A percentile compares a stretch with the other conserved stretches of the same genome.
These are phyloP conservation scores for Tetradesmus obliquus DNA, from an alignment of 139 green algal genomes.

Conservation along the genomic window DNA sequence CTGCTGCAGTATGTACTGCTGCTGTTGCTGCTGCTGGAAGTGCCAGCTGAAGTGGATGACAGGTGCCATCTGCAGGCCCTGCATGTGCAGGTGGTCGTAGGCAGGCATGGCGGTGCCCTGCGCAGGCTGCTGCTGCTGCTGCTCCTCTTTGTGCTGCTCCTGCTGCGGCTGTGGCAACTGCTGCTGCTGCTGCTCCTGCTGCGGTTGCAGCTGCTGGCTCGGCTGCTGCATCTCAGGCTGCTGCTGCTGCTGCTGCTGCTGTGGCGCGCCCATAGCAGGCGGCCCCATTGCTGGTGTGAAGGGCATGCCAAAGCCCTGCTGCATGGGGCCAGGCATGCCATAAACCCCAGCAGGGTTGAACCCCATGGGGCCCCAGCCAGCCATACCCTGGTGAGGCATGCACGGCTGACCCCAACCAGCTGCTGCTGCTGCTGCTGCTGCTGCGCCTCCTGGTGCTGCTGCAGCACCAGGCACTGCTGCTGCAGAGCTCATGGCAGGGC, in stretches of 20 bases:
- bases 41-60: slow-evolving; percentile 40
- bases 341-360: not conserved
- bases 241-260: slow-evolving; percentile 1
- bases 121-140: slow-evolving; percentile 5
- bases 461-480: not conserved
- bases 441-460: not conserved
- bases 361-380: slow-evolving; percentile 11
- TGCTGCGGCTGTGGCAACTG: not conserved
- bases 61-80: slow-evolving; percentile 30
- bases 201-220: not conserved
- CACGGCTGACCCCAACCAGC: not conserved
- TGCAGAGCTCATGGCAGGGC: not conserved
- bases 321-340: slow-evolving; percentile 6
- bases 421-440: not conserved
- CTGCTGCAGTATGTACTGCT: slow-evolving; percentile 25
- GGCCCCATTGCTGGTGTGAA: not conserved
- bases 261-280: not conserved
- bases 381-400: slow-evolving; percentile 8
- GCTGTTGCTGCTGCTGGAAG: not conserved
- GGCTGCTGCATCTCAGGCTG: not conserved
- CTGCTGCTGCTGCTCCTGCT: slow-evolving; percentile 16
- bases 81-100: slow-evolving; percentile 35
- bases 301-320: slow-evolving; percentile 4
- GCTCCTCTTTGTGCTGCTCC: not conserved
- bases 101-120: slow-evolving; percentile 6